Evolutionary conservation across 2,329 filamentous ascomycete genomes (phyloP).

Genomic region (Claviceps monticola): DNA sequence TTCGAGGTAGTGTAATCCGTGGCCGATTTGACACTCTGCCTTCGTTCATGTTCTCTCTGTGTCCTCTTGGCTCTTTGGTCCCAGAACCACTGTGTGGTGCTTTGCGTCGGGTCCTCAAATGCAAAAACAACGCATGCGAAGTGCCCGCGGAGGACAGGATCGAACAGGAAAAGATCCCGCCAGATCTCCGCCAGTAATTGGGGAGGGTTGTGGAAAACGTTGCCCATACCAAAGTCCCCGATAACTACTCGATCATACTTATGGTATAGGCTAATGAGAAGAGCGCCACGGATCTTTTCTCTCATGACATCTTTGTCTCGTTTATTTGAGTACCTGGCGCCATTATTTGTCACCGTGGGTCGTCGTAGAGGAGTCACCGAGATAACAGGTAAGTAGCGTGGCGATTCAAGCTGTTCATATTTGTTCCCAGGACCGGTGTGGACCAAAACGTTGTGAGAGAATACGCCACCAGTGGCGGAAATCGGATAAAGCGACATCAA

Average conservation of each 20-base stretch:
- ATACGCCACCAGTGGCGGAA: constrained; percentile 53
- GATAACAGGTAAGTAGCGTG: constrained; percentile 51
- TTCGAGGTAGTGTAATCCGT: constrained; percentile 13
- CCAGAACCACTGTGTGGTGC: constrained; percentile 36
- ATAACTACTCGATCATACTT: constrained; percentile 44
- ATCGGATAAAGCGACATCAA: constrained; percentile 52
- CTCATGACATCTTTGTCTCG: constrained; percentile 58
- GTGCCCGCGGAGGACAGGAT: constrained; percentile 46
- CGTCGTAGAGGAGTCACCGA: constrained; percentile 59
- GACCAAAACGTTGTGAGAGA: constrained; percentile 57
- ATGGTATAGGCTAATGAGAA: constrained; percentile 55
- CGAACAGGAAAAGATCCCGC: constrained; percentile 49
- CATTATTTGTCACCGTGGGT: constrained; percentile 56
- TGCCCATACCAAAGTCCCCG: constrained; percentile 51
- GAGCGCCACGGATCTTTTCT: constrained; percentile 57
- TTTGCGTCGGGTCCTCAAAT: constrained; percentile 44
- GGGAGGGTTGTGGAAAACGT: constrained; percentile 49
- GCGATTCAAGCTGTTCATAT: constrained; percentile 43
- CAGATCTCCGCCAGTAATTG: constrained; percentile 51
- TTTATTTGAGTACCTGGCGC: constrained; percentile 56
- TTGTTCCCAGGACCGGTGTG: constrained; percentile 56
- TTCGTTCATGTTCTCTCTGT: constrained; percentile 18
- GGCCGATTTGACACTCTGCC: constrained; percentile 18
- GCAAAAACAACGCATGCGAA: constrained; percentile 50
- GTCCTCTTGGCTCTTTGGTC: constrained; percentile 42